A percentile compares a stretch with the other conserved stretches of the same genome.
Conservation (phyloP, 305 asterid species). For the Plantago rigida region DNA sequence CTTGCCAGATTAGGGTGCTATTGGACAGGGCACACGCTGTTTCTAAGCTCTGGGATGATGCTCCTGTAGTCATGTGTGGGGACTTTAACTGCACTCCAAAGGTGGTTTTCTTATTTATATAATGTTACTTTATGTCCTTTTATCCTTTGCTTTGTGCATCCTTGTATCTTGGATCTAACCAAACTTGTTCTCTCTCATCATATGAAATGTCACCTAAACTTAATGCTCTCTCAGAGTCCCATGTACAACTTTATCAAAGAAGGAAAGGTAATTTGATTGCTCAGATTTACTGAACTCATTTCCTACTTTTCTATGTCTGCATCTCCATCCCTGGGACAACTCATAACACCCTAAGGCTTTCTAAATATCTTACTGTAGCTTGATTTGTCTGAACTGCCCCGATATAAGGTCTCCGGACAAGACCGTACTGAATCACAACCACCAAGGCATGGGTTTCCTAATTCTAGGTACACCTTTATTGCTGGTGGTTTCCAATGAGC, state of each 20-base stretch:
- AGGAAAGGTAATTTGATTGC: slow-evolving; percentile 47
- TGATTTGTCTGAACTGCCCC: slow-evolving; percentile 63
- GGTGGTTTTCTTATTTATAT: slow-evolving; percentile 37
- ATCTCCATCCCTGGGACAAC: slow-evolving; percentile 21
- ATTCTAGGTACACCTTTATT: slow-evolving; percentile 40
- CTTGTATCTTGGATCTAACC: slow-evolving; percentile 10
- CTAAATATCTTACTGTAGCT: slow-evolving; percentile 44
- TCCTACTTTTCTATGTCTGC: slow-evolving; percentile 15
- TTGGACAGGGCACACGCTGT: slow-evolving; percentile 68
- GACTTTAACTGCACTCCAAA: slow-evolving; percentile 94
- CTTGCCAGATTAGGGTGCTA: slow-evolving; percentile 71
- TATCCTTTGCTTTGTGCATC: slow-evolving; percentile 20
- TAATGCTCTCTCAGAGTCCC: slow-evolving; percentile 65
- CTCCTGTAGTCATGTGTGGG: slow-evolving; percentile 84
- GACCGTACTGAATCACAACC: slow-evolving; percentile 43
- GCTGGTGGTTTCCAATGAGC: slow-evolving; percentile 18
- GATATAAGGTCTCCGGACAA: slow-evolving; percentile 83
- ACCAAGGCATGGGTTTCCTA: slow-evolving; percentile 37
- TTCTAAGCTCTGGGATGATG: slow-evolving; percentile 88
- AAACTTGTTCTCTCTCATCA: slow-evolving; percentile 21
- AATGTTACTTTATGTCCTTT: slow-evolving; percentile 15
- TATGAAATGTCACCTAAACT: slow-evolving; percentile 20
- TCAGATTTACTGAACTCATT: slow-evolving; percentile 18
- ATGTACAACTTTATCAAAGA: slow-evolving; percentile 71
- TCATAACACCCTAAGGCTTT: slow-evolving; percentile 17